Evolutionary conservation across 1,284 basidiomycete genomes (phyloP), one percentile per base, ranked within the genome.

Genomic region (Pseudozyma thailandica): DNA sequence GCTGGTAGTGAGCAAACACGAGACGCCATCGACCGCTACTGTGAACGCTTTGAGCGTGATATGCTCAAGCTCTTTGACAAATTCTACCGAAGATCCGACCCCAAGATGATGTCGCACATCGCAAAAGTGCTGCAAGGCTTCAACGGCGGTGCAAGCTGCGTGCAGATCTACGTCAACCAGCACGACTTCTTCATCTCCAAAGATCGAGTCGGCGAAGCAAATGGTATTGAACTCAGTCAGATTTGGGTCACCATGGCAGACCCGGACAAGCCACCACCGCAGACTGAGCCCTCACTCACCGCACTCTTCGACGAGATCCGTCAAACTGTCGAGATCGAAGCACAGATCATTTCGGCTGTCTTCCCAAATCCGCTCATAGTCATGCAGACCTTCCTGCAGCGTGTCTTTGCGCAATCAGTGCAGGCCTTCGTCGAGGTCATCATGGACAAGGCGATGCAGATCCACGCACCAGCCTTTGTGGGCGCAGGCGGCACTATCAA

Each of bases 91-190:
- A 92, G 93, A 81, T 94, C 94, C 30, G 96, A 99, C 81, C 96
- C 96, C 0, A 94, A 94, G 84, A 93, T 96, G 90, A 99, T 99
- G 96, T 92, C 93, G 84, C 96, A 98, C 82, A 98, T 95, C 80
- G 95, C 96, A 1, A 92, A 94, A 85, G 96, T 94, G 2, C 85
- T 99, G 4, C 88, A 97, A 42, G 95, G 97, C 81, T 99, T 99
- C 86, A 99, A 99, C 77, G 96, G 96, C 4, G 96, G 96, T 10
- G 87, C 91, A 35, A 94, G 93, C 5, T 98, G 95, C 81, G 92
- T 98, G 6, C 94, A 98, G 84, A 93, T 98, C 27, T 99, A 98
- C 81, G 96, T 99, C 66, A 99, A 98, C 79, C 96, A 98, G 84
- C 96, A 98, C 81, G 96, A 98, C 83, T 82, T 81, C 30, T 82